Conservation (phyloP, 2,329 filamentous ascomycete genomes). For the Corinectria fuckeliana region DNA sequence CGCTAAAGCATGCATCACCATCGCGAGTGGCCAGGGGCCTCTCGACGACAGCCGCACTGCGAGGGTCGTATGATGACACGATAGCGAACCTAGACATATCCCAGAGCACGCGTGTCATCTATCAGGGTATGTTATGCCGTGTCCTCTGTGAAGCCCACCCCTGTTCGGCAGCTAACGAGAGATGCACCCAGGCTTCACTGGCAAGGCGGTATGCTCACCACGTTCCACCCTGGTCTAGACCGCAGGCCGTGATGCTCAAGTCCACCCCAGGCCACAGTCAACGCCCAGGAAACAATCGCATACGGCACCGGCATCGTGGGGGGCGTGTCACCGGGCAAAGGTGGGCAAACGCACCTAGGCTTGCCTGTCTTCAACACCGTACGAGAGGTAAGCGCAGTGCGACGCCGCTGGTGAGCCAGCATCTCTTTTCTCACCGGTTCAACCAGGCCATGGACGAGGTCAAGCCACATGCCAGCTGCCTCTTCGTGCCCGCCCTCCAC, state of each 20-base stretch:
- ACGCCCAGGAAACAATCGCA: slow-evolving; percentile 46
- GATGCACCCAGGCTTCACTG: slow-evolving; percentile 46
- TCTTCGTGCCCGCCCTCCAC: slow-evolving; percentile 74
- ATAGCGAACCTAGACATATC: slow-evolving; percentile 13
- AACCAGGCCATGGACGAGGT: slow-evolving; percentile 43
- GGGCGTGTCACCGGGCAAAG: slow-evolving; percentile 48
- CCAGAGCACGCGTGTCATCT: slow-evolving; percentile 9
- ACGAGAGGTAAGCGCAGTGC: slow-evolving; percentile 34
- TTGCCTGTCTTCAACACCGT: slow-evolving; percentile 47
- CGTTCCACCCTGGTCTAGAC: background rate
- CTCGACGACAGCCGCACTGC: background rate
- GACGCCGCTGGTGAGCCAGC: background rate
- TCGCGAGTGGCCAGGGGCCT: background rate
- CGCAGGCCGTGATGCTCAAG: background rate
- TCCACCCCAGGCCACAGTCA: slow-evolving; percentile 42
- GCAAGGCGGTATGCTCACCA: slow-evolving; percentile 41
- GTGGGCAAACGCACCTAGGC: slow-evolving; percentile 41
- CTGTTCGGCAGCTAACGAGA: background rate
- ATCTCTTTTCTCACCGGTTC: background rate
- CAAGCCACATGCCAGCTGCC: slow-evolving; percentile 70
- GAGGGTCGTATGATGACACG: slow-evolving; percentile 2
- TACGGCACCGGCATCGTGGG: slow-evolving; percentile 49
- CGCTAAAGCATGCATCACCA: background rate
- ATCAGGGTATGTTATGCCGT: slow-evolving; percentile 13
- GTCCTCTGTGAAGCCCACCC: background rate